A percentile compares a stretch with the other conserved stretches of the same genome.
phyloP scores from a whole-genome alignment of 2,329 filamentous ascomycete genomes.

The Pyrenochaeta sp. region DNA sequence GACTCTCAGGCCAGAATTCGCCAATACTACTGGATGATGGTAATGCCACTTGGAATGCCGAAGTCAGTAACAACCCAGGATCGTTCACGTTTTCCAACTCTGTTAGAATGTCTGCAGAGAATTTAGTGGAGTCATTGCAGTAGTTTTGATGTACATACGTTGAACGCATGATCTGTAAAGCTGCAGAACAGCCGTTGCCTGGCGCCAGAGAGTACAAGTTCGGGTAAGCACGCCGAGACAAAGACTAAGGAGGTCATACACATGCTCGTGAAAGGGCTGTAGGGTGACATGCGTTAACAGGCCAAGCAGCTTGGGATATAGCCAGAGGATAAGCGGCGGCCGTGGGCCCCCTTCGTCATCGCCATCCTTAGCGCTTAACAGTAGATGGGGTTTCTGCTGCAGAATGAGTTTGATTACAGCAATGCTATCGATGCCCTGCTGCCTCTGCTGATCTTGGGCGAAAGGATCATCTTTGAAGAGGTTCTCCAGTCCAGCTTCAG shows the following conservation, averaged over 20 bases:
- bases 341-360: conserved; percentile 41
- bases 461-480: conserved; percentile 75
- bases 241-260: conserved; percentile 46
- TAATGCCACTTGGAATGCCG: conserved; percentile 40
- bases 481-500: conserved; percentile 78
- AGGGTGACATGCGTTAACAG: conserved; percentile 55
- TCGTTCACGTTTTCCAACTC: conserved; percentile 50
- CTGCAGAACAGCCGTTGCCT: conserved; percentile 43
- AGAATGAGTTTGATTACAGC: conserved; percentile 80
- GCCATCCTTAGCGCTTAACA: conserved; percentile 53
- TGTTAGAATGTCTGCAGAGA: conserved; percentile 54
- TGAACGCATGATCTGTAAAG: conserved; percentile 53
- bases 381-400: conserved; percentile 75
- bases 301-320: conserved; percentile 62
- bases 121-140: conserved; percentile 4
- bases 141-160: conserved; percentile 37
- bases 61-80: conserved; percentile 6
- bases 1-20: conserved; percentile 49
- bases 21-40: conserved; percentile 52
- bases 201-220: conserved; percentile 46
- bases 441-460: conserved; percentile 63
- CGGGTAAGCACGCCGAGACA: conserved; percentile 49
- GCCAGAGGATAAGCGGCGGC: conserved; percentile 62
- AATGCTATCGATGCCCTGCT: conserved; percentile 75
- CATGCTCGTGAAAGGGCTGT: conserved; percentile 50